phyloP scores from a whole-genome alignment of 306 rosid genomes.

The Prunus davidiana region DNA sequence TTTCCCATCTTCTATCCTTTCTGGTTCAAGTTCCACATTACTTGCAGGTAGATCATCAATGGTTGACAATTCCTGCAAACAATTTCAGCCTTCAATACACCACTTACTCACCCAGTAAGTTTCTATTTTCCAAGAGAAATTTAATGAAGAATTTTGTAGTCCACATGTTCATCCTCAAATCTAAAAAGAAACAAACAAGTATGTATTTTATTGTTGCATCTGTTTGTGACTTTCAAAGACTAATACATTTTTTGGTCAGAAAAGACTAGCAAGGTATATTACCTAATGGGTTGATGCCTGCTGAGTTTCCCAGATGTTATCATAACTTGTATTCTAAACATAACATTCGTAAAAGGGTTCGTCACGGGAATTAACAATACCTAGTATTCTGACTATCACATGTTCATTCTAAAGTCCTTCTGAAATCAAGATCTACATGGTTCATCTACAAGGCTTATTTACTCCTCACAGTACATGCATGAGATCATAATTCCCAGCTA shows the following conservation, averaged over 20 bases:
- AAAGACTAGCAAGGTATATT: too few relatives aligned
- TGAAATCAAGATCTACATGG: background rate
- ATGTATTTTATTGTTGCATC: too few relatives aligned
- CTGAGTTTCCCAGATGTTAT: background rate
- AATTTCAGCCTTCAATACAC: slow-evolving; percentile 8
- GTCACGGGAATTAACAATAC: background rate
- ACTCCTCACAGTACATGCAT: background rate
- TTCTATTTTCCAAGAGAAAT: background rate
- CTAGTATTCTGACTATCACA: too few relatives aligned
- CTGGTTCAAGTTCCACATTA: slow-evolving; percentile 46
- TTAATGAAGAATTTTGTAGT: background rate
- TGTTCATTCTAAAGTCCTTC: background rate
- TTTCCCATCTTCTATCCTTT: slow-evolving; percentile 60
- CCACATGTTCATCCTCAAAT: background rate
- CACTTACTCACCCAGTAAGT: background rate
- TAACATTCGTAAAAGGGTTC: background rate
- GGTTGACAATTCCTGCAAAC: slow-evolving; percentile 40
- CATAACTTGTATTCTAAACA: background rate
- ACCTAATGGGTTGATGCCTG: too few relatives aligned
- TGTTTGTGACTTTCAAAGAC: too few relatives aligned
- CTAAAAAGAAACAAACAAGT: background rate
- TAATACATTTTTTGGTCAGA: too few relatives aligned
- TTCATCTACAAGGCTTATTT: background rate
- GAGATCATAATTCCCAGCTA: background rate
- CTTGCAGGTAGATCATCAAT: slow-evolving; percentile 48